These are phyloP conservation scores for Skeletonema marinoi DNA, from an alignment of 108 stramenopile species.

Conservation along the genomic window DNA sequence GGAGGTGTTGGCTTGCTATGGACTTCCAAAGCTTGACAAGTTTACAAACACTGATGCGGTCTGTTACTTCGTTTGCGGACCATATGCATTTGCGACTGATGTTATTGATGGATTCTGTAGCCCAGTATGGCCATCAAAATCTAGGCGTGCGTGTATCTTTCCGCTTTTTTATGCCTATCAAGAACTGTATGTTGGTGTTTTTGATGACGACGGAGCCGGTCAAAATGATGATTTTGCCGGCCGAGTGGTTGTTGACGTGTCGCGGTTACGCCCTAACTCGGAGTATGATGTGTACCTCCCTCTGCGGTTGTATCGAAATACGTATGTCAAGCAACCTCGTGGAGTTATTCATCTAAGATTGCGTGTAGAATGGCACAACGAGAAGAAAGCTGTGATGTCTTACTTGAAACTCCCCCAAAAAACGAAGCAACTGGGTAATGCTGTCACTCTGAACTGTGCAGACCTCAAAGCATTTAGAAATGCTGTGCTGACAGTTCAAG, in stretches of 20 bases:
- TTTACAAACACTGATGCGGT: constrained; percentile 66
- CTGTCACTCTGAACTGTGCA: constrained; percentile 53
- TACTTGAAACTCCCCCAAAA: constrained; percentile 56
- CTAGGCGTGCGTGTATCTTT: constrained; percentile 70
- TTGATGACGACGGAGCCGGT: constrained; percentile 67
- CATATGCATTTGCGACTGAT: constrained; percentile 76
- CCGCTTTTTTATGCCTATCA: constrained; percentile 71
- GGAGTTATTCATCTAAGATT: constrained; percentile 72
- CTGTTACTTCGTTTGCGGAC: constrained; percentile 71
- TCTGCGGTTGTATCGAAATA: constrained; percentile 57
- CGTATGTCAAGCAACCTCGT: constrained; percentile 54
- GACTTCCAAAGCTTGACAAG: constrained; percentile 65
- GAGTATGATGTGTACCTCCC: constrained; percentile 74
- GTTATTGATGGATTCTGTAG: constrained; percentile 53
- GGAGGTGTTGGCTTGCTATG: constrained; percentile 67
- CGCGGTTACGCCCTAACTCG: constrained; percentile 55
- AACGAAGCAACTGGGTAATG: constrained; percentile 25
- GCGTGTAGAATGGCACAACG: constrained; percentile 59
- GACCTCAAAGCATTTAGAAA: constrained; percentile 71
- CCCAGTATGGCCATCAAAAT: constrained; percentile 68
- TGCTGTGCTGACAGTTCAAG: constrained; percentile 71
- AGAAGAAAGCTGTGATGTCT: constrained; percentile 61
- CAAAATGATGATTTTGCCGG: constrained; percentile 77
- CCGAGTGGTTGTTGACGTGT: constrained; percentile 61
- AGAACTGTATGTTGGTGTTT: constrained; percentile 62